These are phyloP conservation scores for Neocallimastix lanati DNA, from an alignment of 192 early-diverging fungal species.

Conservation along the genomic window DNA sequence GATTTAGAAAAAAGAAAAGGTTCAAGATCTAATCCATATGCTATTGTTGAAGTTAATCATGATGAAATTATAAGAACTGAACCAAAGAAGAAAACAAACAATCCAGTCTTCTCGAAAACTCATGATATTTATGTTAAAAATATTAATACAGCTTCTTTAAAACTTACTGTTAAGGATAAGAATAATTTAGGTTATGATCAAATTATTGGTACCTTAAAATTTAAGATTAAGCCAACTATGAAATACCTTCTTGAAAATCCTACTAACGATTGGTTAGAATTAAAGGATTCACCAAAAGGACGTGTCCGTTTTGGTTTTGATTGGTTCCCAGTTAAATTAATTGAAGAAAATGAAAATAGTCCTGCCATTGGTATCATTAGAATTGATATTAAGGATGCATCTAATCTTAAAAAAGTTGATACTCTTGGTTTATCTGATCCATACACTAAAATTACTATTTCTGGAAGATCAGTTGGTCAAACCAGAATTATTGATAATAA, in stretches of 20 bases:
- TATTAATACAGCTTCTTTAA: conserved; percentile 31
- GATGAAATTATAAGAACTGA: conserved; percentile 22
- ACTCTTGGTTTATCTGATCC: conserved; percentile 77
- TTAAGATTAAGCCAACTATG: conserved; percentile 6
- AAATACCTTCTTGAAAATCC: conserved; percentile 9
- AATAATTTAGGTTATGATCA: conserved; percentile 17
- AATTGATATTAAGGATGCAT: conserved; percentile 52
- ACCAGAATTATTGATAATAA: conserved; percentile 71
- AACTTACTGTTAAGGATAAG: conserved; percentile 39
- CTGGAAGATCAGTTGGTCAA: conserved; percentile 39
- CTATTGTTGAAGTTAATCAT: not conserved
- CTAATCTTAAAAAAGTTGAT: conserved; percentile 70
- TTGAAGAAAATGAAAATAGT: conserved; percentile 28
- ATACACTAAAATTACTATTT: conserved; percentile 57
- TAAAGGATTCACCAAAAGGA: conserved; percentile 26
- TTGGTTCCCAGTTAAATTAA: conserved; percentile 71
- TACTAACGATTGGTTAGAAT: conserved; percentile 38
- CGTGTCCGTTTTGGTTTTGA: conserved; percentile 42
- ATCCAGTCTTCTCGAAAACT: conserved; percentile 60
- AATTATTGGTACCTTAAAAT: conserved; percentile 8
- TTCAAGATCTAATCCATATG: not conserved
- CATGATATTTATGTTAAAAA: conserved; percentile 56
- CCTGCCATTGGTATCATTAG: conserved; percentile 60
- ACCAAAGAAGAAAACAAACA: conserved; percentile 48
- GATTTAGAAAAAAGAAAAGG: not conserved